Conservation (phyloP, 2,329 filamentous ascomycete species). For the Diaporthe sp. region DNA sequence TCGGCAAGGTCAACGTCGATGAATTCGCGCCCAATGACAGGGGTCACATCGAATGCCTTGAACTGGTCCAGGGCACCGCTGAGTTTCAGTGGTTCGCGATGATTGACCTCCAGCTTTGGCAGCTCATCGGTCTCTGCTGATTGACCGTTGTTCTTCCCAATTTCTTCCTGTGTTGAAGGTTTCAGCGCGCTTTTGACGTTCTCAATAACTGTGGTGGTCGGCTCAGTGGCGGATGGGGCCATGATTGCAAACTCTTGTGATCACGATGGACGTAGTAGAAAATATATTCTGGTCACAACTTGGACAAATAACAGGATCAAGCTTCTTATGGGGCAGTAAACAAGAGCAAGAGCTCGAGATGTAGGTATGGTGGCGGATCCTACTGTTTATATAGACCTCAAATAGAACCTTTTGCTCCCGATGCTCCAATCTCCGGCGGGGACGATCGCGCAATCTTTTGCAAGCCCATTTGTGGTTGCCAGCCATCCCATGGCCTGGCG, state of each 20-base stretch:
- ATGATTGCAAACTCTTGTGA: neutral
- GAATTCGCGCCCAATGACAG: conserved; percentile 53
- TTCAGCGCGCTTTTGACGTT: neutral
- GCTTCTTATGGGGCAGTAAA: accelerated
- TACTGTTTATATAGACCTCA: neutral
- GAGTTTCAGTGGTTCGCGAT: conserved; percentile 30
- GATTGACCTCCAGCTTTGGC: conserved; percentile 3
- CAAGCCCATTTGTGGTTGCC: neutral
- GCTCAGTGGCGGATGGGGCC: conserved; percentile 6
- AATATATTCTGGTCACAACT: neutral
- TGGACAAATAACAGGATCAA: neutral
- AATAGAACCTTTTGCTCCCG: neutral
- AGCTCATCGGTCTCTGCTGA: neutral
- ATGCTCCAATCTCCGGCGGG: neutral
- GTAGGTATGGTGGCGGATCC: neutral
- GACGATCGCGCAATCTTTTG: conserved; percentile 2
- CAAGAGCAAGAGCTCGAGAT: neutral
- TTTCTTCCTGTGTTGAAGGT: neutral
- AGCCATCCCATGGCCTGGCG: neutral
- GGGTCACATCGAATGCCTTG: conserved; percentile 50
- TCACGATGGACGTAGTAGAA: neutral
- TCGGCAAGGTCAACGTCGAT: conserved; percentile 64
- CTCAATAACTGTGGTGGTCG: neutral
- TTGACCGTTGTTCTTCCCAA: neutral
- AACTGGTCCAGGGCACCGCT: conserved; percentile 47